Evolutionary conservation across 257 asterid genomes (phyloP), one percentile per base, ranked within the genome.

Genomic region (Ilex aquifolium): DNA sequence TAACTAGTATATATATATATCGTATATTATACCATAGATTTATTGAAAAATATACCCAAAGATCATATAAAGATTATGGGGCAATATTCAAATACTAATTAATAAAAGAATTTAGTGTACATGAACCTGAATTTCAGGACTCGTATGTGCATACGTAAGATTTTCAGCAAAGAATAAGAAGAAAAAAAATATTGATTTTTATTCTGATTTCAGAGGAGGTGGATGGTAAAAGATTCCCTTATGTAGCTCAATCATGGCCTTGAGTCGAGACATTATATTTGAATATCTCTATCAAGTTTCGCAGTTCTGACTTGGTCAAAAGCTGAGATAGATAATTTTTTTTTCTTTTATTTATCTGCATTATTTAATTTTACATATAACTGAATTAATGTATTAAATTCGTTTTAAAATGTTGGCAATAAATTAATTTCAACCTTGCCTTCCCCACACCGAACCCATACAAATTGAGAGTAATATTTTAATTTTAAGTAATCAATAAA

Each of bases 201-300:
- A 53, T 61, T 53, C 32, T 44, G 53, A 67, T 67, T 63, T 61
- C 36, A 27, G 60, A 58, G 36, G 60, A 16, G 30, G 63, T 56
- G 57, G 69, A 30, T 44, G 29, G 66, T 56, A 67, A 63, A 67
- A 62, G 73, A 72, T 72, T 72, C 73, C 46, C 2, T 52, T 13
- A 30, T 36, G 61, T 52, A 51, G 61, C 60, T 60, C 66, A 60
- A 53, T 60, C 51, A 52, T 67, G 32, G 66, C 62, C 60, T 51
- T 32, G 53, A 67, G 55, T 39, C 13, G 31, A 7, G 54, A 65
- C 31, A 21, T 61, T 58, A 21, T 21, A 21, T 21, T 21, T 21
- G 27, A 21, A 21, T 21, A 21, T 21, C 27, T 21, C 27, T 21
- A 21, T 21, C 27, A 21, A 21, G 27, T 21, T 21, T 21, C 36